Percentiles rank a stretch among this genome's conserved stretches.
Conservation (phyloP, 768 basidiomycete species). For the Lentinula raphanica region DNA sequence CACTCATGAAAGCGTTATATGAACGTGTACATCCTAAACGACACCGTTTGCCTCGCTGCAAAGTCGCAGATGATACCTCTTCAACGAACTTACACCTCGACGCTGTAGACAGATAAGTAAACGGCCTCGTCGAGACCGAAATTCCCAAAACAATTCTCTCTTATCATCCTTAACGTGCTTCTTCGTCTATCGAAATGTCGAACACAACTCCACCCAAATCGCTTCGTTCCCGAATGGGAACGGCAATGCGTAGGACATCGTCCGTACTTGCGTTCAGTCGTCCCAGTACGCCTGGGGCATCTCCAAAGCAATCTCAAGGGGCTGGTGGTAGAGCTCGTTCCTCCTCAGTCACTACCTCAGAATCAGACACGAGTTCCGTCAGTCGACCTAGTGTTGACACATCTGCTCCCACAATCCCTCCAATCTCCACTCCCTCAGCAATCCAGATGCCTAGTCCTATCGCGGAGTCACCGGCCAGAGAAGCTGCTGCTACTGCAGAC, state of each 20-base stretch:
- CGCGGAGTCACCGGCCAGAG: slow-evolving; percentile 38
- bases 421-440: neutral
- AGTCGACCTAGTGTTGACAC: slow-evolving; percentile 2
- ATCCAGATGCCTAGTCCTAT: slow-evolving; percentile 45
- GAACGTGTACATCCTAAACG: neutral
- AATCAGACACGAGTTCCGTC: neutral
- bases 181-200: neutral
- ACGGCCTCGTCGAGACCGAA: neutral
- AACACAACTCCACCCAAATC: neutral
- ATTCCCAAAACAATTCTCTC: neutral
- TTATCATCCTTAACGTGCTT: neutral
- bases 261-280: neutral
- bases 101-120: neutral
- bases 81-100: neutral
- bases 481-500: slow-evolving; percentile 6
- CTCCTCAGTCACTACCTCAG: neutral
- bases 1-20: neutral
- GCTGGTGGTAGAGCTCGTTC: neutral
- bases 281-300: neutral
- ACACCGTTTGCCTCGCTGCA: neutral
- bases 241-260: slow-evolving; percentile 5
- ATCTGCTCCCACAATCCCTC: neutral
- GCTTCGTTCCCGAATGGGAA: neutral
- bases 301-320: neutral
- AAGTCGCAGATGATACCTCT: neutral